Percentiles rank a stretch among this genome's conserved stretches.
phyloP scores from a whole-genome alignment of 1,139 yeast genomes.

The Magnusiomyces tetraspermus region DNA sequence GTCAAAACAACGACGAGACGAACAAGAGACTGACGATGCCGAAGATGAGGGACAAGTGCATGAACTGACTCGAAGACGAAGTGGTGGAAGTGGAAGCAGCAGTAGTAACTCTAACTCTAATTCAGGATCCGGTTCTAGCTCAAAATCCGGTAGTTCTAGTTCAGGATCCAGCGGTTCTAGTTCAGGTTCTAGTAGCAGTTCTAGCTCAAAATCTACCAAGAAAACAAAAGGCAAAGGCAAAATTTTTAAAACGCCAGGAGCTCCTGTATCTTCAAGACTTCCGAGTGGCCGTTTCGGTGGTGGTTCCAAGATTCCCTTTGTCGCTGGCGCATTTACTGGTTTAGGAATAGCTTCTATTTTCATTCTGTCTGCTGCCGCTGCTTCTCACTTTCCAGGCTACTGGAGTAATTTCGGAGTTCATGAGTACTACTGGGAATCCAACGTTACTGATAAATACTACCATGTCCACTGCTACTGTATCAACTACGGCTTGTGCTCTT shows the following conservation, averaged over 20 bases:
- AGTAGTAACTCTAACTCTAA: too few relatives aligned
- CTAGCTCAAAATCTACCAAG: conserved; percentile 10
- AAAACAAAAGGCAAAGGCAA: conserved; percentile 5
- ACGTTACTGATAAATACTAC: conserved; percentile 19
- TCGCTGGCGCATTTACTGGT: conserved; percentile 21
- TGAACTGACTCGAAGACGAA: neutral
- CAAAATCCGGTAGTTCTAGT: conserved; percentile 4
- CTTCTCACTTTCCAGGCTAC: conserved; percentile 19
- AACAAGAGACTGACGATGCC: neutral
- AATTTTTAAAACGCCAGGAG: neutral
- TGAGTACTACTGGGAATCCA: conserved; percentile 18
- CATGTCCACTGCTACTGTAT: conserved; percentile 22
- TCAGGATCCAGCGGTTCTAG: conserved; percentile 6
- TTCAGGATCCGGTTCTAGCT: neutral
- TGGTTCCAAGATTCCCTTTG: conserved; percentile 21
- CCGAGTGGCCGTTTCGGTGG: conserved; percentile 20
- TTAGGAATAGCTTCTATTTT: conserved; percentile 17
- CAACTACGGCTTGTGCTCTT: conserved; percentile 20
- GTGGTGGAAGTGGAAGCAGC: neutral
- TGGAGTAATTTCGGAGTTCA: conserved; percentile 22
- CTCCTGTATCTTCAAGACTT: conserved; percentile 9
- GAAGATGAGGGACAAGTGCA: neutral
- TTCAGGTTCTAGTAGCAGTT: conserved; percentile 4
- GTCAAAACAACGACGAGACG: too few relatives aligned
- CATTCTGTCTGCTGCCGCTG: conserved; percentile 9